Conservation (phyloP, 331 rosid species). For the Malus hybrid region DNA sequence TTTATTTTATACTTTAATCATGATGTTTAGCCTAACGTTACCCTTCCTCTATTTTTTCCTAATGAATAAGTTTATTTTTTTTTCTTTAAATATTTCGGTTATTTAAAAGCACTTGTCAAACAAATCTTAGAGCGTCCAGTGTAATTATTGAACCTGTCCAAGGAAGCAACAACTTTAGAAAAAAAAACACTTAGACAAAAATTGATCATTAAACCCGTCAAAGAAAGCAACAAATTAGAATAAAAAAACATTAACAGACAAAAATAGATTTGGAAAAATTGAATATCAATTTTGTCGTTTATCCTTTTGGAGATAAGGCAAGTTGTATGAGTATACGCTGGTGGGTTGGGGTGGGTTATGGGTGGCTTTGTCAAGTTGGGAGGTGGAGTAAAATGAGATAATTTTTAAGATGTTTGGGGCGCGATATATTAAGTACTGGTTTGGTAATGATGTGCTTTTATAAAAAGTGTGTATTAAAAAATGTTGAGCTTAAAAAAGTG, state of each 20-base stretch:
- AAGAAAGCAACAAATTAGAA: neutral
- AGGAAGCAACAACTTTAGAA: too few relatives aligned
- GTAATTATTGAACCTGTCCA: neutral
- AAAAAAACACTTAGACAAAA: too few relatives aligned
- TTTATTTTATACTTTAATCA: neutral
- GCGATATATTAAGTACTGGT: too few relatives aligned
- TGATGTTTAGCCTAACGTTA: neutral
- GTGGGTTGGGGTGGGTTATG: neutral
- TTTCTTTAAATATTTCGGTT: too few relatives aligned
- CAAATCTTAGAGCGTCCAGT: neutral
- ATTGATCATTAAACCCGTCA: neutral
- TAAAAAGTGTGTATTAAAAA: too few relatives aligned
- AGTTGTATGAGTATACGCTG: neutral
- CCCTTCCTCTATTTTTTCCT: too few relatives aligned
- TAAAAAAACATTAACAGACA: neutral
- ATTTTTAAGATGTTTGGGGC: too few relatives aligned
- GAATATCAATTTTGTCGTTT: neutral
- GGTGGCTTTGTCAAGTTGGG: too few relatives aligned
- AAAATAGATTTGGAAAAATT: neutral
- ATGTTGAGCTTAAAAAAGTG: too few relatives aligned
- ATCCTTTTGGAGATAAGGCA: too few relatives aligned
- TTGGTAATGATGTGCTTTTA: too few relatives aligned
- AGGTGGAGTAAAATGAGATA: too few relatives aligned
- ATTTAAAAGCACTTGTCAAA: neutral
- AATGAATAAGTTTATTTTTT: neutral